Evolutionary conservation across 352 stramenopile species (phyloP).

Genomic region (Phytopythium kandeliae): DNA sequence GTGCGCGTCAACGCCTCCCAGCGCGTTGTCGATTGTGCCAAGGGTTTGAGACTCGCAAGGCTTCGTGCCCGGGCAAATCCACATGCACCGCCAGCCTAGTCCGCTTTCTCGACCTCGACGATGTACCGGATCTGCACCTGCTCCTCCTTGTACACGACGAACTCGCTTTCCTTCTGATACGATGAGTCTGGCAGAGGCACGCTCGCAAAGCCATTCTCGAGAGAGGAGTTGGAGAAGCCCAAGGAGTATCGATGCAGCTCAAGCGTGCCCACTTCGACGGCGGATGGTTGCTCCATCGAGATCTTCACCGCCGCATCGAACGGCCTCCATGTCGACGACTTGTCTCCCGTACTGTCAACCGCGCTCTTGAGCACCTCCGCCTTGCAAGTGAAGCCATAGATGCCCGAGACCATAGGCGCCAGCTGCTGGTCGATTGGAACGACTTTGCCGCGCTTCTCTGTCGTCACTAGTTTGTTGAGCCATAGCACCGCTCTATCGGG

Average conservation of each 20-base stretch:
- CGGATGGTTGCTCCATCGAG: constrained; percentile 8
- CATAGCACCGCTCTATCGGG: neutral
- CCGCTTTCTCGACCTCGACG: constrained; percentile 31
- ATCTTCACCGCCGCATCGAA: constrained; percentile 12
- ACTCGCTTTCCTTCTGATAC: constrained; percentile 38
- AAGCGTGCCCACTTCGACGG: constrained; percentile 14
- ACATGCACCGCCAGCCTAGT: too few relatives aligned
- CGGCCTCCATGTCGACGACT: constrained; percentile 1
- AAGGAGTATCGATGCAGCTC: constrained; percentile 24
- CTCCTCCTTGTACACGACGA: constrained; percentile 58
- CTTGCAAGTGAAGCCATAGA: neutral
- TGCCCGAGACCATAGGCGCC: neutral
- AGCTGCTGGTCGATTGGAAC: neutral
- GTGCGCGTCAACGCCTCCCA: too few relatives aligned
- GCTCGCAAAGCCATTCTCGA: constrained; percentile 12
- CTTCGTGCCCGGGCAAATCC: too few relatives aligned
- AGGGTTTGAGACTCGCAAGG: too few relatives aligned
- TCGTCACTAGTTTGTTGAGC: neutral
- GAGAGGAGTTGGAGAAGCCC: constrained; percentile 8
- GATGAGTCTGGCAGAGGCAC: constrained; percentile 8
- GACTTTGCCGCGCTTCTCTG: neutral
- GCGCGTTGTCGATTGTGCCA: too few relatives aligned
- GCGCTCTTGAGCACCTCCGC: neutral
- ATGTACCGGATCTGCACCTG: constrained; percentile 56
- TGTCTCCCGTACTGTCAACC: neutral